phyloP scores from a whole-genome alignment of 768 basidiomycete species.

The Suillus weaverae region DNA sequence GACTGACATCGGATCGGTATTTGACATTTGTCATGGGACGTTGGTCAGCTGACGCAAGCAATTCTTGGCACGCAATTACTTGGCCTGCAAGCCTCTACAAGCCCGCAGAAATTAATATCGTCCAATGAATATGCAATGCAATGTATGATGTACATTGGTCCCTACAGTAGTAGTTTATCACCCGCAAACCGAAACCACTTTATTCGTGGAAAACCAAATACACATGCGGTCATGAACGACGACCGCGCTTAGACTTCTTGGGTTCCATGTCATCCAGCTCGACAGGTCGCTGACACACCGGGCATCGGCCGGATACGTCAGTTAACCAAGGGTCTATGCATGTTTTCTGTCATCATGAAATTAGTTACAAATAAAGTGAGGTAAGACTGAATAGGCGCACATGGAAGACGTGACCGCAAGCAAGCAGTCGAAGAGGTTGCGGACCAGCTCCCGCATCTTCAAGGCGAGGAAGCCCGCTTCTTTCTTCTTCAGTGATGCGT shows the following conservation, averaged over 20 bases:
- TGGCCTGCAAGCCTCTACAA: background rate
- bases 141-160: conserved; percentile 9
- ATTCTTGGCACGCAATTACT: background rate
- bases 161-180: conserved; percentile 1
- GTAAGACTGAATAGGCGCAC: conserved; percentile 44
- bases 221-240: conserved; percentile 16
- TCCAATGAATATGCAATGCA: conserved; percentile 20
- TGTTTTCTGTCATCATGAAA: conserved; percentile 55
- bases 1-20: background rate
- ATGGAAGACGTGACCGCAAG: conserved; percentile 89
- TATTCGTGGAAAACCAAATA: background rate
- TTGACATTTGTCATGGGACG: background rate
- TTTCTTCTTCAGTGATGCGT: conserved; percentile 41
- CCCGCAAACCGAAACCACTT: background rate
- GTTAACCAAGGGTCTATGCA: conserved; percentile 90
- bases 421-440: conserved; percentile 72
- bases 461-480: conserved; percentile 48
- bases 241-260: conserved; percentile 32
- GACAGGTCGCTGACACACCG: conserved; percentile 79
- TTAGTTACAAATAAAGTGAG: conserved; percentile 9
- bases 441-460: conserved; percentile 74
- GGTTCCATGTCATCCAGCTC: conserved; percentile 43
- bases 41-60: background rate
- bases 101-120: background rate
- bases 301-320: conserved; percentile 84